A percentile compares a stretch with the other conserved stretches of the same genome.
phyloP scores from a whole-genome alignment of 768 basidiomycete genomes.

The Lactarius trivialis region DNA sequence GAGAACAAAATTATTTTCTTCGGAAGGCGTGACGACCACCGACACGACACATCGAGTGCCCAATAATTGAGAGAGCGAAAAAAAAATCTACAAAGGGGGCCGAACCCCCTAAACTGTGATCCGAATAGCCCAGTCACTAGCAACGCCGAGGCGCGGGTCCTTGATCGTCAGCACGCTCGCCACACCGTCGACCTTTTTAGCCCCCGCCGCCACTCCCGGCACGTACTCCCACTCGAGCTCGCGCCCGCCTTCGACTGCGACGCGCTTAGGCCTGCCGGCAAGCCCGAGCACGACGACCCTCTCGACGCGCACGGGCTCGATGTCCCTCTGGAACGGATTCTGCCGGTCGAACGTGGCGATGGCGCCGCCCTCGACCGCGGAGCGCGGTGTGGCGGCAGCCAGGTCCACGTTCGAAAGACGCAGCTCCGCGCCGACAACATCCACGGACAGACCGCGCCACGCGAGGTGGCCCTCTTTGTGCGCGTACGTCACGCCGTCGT shows the following conservation, averaged over 20 bases:
- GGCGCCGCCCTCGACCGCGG: conserved; percentile 47
- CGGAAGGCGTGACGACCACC: neutral
- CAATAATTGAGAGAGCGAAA: neutral
- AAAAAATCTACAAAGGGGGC: neutral
- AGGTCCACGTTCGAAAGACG: conserved; percentile 48
- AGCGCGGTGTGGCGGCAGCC: conserved; percentile 36
- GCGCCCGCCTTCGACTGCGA: conserved; percentile 43
- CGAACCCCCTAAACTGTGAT: conserved; percentile 28
- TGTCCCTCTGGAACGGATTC: conserved; percentile 64
- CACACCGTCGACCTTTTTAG: conserved; percentile 56
- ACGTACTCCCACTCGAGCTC: conserved; percentile 65
- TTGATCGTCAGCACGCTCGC: conserved; percentile 70
- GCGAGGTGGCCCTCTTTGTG: conserved; percentile 74
- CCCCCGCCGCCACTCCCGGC: conserved; percentile 48
- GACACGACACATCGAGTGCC: neutral
- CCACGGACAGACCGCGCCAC: conserved; percentile 72
- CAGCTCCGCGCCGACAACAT: conserved; percentile 35
- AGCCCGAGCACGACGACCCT: conserved; percentile 77
- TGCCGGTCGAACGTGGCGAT: conserved; percentile 43
- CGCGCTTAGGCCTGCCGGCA: conserved; percentile 48
- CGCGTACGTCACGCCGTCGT: conserved; percentile 83
- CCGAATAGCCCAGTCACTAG: conserved; percentile 59
- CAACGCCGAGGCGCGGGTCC: conserved; percentile 56
- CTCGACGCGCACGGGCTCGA: conserved; percentile 73
- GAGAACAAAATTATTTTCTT: neutral